phyloP scores from a whole-genome alignment of 257 asterid species.

The Solanum ossicruentum region DNA sequence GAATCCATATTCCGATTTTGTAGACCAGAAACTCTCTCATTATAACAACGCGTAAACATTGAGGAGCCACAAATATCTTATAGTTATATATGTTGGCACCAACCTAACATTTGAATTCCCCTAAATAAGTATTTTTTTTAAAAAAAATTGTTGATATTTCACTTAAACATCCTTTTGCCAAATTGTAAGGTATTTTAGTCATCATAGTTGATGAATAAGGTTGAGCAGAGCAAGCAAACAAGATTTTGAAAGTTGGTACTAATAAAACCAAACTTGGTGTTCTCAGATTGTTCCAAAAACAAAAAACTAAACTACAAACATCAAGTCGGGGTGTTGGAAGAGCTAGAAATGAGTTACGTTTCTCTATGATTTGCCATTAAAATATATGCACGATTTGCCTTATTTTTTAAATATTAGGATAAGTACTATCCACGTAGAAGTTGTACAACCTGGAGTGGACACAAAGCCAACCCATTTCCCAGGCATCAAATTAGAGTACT shows the following conservation, averaged over 20 bases:
- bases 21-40: not conserved
- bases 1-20: not conserved
- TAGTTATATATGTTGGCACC: not conserved
- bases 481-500: not conserved
- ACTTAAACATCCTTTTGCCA: no score
- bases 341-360: not conserved
- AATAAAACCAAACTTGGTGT: not conserved
- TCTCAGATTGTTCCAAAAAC: not conserved
- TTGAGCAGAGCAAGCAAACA: not conserved
- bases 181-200: not conserved
- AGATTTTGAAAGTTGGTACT: not conserved
- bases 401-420: not conserved
- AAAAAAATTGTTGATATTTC: not conserved
- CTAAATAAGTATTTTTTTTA: not conserved
- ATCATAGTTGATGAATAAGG: not conserved
- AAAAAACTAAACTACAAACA: not conserved
- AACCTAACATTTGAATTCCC: not conserved
- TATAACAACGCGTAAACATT: not conserved
- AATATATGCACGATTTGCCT: not conserved
- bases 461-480: not conserved
- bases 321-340: not conserved
- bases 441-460: conserved; percentile 1
- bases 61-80: not conserved
- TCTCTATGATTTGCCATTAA: not conserved
- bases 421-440: not conserved